Percentiles rank a stretch among this genome's conserved stretches.
Conservation (phyloP, 2,329 filamentous ascomycete species). For the Daldinia sp. region DNA sequence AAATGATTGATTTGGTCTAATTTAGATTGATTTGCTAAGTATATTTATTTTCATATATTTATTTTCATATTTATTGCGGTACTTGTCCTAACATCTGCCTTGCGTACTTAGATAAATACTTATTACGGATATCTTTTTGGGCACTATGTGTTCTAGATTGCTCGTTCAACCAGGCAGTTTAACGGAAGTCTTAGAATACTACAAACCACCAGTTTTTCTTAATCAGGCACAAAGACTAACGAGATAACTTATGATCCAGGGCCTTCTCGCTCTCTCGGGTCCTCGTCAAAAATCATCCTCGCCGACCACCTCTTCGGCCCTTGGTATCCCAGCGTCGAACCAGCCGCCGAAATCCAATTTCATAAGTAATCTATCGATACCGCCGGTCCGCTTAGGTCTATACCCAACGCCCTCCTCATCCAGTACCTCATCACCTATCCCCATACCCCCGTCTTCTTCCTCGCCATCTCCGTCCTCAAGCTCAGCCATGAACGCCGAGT, state of each 20-base stretch:
- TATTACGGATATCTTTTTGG: no score
- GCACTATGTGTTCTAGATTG: neutral
- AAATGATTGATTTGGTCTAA: neutral
- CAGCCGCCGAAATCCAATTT: constrained; percentile 79
- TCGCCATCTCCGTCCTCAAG: constrained; percentile 48
- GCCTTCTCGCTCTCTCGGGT: neutral
- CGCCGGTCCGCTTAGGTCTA: constrained; percentile 75
- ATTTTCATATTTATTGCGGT: neutral
- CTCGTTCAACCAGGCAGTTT: neutral
- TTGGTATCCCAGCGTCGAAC: constrained; percentile 52
- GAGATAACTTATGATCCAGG: neutral
- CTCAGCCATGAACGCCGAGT: constrained; percentile 55
- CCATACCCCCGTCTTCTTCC: constrained; percentile 27
- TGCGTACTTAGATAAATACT: neutral
- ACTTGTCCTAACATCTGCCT: neutral
- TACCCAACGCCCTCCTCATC: constrained; percentile 61
- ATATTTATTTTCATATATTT: neutral
- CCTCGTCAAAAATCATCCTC: constrained; percentile 33
- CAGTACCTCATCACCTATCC: constrained; percentile 24
- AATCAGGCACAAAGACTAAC: neutral
- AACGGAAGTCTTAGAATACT: neutral
- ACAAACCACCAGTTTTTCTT: neutral
- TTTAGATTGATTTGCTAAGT: neutral
- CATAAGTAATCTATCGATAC: constrained; percentile 87
- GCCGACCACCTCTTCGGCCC: constrained; percentile 5